Evolutionary conservation across 1,139 yeast genomes (phyloP), one percentile per base, ranked within the genome.

Genomic region (Suhomyces terraborum): DNA sequence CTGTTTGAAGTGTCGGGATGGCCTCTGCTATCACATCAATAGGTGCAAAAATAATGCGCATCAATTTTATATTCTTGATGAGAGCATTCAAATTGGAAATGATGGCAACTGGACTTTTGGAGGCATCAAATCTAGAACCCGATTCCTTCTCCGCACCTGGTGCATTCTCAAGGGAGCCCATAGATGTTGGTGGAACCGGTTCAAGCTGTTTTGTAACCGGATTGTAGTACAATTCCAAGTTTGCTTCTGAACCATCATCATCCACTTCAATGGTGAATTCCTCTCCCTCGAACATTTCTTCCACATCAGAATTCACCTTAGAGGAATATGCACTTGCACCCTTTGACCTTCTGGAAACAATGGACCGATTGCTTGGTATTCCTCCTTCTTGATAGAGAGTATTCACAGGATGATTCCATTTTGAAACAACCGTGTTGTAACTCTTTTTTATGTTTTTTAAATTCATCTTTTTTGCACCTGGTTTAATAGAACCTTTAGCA

Each of bases 31-130:
- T 59, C 8, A 65, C 61, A 46, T 72, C 78, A 33, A 72, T 69
- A 12, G 77, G 76, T 8, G 75, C 66, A 55, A 69, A 71, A 6
- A 71, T 49, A 7, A 69, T 56, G 43, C 57, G 59, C 72, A 72
- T 66, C 31, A 70, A 42, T 46, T 62, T 63, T 27, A 72, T 60
- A 36, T 58, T 59, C 49, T 70, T 72, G 36, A 72, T 64, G 38
- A 69, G 51, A 16, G 54, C 36, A 45, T 66, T 66, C 35, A 72
- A 52, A 41, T 67, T 67, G 34, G 59, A 55, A 35, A 52, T 50
- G 28, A 50, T 36, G 13, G 41, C 36, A 6, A 46, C 49, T 3
- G 54, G 52, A 2, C 23, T 35, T 3, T 38, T 35, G 6, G 46
- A 24, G 7, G 38, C 16, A 12, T 32, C 33, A 12, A 31, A 23